Conservation (phyloP, 257 asterid genomes). For the Scutellaria barbata region DNA sequence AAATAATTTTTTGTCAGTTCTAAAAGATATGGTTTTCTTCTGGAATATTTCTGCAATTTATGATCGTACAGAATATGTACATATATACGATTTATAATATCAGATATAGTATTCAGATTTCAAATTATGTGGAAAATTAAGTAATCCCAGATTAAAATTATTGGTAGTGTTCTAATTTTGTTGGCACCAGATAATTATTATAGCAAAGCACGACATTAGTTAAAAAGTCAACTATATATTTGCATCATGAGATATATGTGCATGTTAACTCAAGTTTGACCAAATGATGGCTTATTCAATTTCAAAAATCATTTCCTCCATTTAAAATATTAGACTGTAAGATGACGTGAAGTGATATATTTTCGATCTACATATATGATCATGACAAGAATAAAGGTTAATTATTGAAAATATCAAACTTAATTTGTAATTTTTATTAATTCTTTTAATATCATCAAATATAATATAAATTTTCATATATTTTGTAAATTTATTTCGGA, state of each 20-base stretch:
- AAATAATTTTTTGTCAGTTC: no score
- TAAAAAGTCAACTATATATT: conserved; percentile 26
- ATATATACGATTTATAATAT: neutral
- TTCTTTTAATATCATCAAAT: no score
- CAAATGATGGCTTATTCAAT: conserved; percentile 39
- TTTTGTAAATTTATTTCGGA: no score
- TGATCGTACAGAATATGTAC: neutral
- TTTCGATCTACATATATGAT: no score
- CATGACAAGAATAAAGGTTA: no score
- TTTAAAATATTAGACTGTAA: neutral
- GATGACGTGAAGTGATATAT: no score
- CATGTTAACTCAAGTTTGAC: conserved; percentile 40
- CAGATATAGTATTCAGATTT: neutral
- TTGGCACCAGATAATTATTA: conserved; percentile 17
- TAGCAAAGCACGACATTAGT: neutral
- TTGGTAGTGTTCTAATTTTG: neutral
- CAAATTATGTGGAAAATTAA: neutral
- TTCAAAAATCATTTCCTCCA: conserved; percentile 21
- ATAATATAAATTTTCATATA: no score
- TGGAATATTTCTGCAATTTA: no score
- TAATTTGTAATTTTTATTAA: no score
- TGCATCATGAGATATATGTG: conserved; percentile 25
- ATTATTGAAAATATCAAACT: no score
- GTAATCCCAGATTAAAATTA: neutral
- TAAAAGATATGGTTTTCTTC: no score